Evolutionary conservation across 495 filamentous ascomycete species (phyloP).

Genomic region (Neohortaea acidophila): DNA sequence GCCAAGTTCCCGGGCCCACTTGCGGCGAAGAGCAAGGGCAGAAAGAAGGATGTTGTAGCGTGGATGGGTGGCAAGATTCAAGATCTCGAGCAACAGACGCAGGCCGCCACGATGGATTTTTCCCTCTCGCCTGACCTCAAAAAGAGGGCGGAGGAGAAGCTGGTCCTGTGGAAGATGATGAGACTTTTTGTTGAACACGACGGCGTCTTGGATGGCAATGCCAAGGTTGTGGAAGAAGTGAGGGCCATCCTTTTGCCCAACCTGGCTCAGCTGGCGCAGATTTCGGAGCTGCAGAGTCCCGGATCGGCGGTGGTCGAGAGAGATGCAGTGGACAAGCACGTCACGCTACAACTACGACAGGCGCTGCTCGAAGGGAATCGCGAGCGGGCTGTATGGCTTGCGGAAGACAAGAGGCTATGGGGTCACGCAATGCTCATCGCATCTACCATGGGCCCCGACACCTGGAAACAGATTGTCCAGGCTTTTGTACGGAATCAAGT

Average conservation of each 20-base stretch:
- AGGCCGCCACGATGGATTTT: constrained; percentile 34
- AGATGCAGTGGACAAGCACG: constrained; percentile 50
- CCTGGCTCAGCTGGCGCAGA: constrained; percentile 24
- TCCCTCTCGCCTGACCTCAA: constrained; percentile 14
- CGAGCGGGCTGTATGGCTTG: constrained; percentile 85
- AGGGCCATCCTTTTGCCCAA: constrained; percentile 58
- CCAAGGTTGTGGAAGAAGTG: constrained; percentile 55
- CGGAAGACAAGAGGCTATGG: constrained; percentile 89
- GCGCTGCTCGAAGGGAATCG: constrained; percentile 64
- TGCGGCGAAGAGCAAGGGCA: constrained; percentile 52
- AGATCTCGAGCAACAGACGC: constrained; percentile 46
- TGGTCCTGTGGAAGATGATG: constrained; percentile 78
- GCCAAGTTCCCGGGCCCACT: constrained; percentile 81
- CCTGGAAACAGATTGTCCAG: constrained; percentile 85
- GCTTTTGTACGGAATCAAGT: constrained; percentile 91
- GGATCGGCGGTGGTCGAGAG: constrained; percentile 25
- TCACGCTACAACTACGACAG: constrained; percentile 52
- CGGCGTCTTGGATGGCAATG: constrained; percentile 60
- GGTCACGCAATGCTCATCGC: constrained; percentile 89
- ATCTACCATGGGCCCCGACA: constrained; percentile 48
- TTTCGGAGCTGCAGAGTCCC: constrained; percentile 11
- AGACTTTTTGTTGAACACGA: constrained; percentile 71
- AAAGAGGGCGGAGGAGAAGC: constrained; percentile 57
- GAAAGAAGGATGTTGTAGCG: constrained; percentile 80
- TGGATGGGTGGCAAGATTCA: constrained; percentile 71